Evolutionary conservation across 139 green algal species (phyloP).

Genomic region (Spirogloea muscicola): DNA sequence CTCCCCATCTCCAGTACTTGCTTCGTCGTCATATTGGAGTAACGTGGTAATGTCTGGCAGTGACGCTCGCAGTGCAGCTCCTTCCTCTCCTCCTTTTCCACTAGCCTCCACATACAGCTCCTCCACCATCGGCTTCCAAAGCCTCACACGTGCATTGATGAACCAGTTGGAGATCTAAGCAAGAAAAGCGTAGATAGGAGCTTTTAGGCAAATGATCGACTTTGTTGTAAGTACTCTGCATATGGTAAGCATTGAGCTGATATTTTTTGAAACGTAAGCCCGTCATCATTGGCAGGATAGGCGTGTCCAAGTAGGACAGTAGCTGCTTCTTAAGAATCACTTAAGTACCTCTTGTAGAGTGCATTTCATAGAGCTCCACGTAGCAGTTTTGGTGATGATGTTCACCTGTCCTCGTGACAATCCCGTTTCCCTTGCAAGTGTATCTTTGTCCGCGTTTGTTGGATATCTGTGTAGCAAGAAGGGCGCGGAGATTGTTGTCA

Average conservation of each 20-base stretch:
- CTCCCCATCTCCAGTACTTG: too few relatives aligned
- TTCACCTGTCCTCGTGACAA: too few relatives aligned
- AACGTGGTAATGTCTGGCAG: too few relatives aligned
- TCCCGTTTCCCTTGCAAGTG: too few relatives aligned
- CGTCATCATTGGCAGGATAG: neutral
- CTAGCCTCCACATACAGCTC: conserved; percentile 37
- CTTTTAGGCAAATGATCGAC: neutral
- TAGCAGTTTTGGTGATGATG: too few relatives aligned
- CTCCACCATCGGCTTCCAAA: conserved; percentile 52
- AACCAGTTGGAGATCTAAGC: conserved; percentile 54
- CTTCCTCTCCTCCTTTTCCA: too few relatives aligned
- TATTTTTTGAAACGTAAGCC: neutral
- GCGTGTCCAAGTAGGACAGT: too few relatives aligned
- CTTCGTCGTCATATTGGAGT: too few relatives aligned
- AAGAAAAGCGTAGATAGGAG: neutral
- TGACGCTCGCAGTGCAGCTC: too few relatives aligned
- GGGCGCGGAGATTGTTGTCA: neutral
- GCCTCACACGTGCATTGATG: conserved; percentile 54
- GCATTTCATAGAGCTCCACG: too few relatives aligned
- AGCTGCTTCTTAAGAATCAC: too few relatives aligned
- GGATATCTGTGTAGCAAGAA: neutral
- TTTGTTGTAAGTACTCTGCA: neutral
- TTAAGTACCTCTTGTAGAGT: too few relatives aligned
- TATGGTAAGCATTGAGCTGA: neutral
- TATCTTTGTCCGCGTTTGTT: neutral